Evolutionary conservation across 108 stramenopile genomes (phyloP).

Genomic region (Cafeteria roenbergensis): DNA sequence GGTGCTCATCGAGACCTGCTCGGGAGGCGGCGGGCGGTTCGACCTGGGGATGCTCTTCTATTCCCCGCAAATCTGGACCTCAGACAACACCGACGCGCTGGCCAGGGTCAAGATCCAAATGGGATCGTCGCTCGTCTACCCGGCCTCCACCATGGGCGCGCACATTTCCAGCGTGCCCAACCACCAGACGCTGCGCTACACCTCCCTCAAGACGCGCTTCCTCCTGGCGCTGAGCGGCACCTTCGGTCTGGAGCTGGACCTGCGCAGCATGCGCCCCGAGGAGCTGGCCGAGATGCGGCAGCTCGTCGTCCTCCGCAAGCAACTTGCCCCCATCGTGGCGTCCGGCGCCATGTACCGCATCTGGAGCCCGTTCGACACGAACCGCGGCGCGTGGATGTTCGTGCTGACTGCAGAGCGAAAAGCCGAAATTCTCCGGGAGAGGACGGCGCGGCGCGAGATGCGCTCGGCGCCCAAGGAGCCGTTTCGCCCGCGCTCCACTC

Average conservation of each 20-base stretch:
- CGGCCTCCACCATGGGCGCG: constrained; percentile 12
- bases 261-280: neutral
- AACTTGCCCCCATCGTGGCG: neutral
- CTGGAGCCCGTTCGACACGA: constrained; percentile 16
- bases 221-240: constrained; percentile 18
- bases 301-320: neutral
- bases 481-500: too few species aligned
- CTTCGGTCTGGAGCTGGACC: constrained; percentile 17
- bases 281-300: neutral
- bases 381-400: constrained; percentile 6
- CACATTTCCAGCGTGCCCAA: constrained; percentile 15
- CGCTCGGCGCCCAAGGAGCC: too few species aligned
- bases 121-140: constrained; percentile 15
- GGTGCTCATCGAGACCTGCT: constrained; percentile 15
- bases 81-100: constrained; percentile 20
- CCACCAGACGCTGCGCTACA: constrained; percentile 11
- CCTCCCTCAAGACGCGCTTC: constrained; percentile 9
- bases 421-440: too few species aligned
- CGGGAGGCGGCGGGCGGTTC: constrained; percentile 16
- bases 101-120: constrained; percentile 12
- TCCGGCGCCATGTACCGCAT: constrained; percentile 3
- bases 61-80: constrained; percentile 15
- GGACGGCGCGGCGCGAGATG: too few species aligned
- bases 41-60: constrained; percentile 21
- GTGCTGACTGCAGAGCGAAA: too few species aligned